These are phyloP conservation scores for Hortaea werneckii DNA, from an alignment of 2,329 filamentous ascomycete genomes.

Conservation along the genomic window DNA sequence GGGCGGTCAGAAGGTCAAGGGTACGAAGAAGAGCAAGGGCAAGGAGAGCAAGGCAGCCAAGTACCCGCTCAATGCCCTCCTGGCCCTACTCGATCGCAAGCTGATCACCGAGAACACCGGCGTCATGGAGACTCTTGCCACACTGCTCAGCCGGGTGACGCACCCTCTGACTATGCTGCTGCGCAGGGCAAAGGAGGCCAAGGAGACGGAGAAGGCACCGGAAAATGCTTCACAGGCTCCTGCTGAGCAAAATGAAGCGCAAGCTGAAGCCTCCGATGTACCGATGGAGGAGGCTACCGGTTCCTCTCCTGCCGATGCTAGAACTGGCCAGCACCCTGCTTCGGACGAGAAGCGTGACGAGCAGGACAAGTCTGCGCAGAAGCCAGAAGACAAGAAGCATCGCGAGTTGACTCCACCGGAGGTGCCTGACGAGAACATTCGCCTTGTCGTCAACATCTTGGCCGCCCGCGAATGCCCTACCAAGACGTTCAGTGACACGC, in stretches of 20 bases:
- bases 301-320: conserved; percentile 11
- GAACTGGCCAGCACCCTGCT: conserved; percentile 7
- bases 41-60: conserved; percentile 77
- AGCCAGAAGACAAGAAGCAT: conserved; percentile 41
- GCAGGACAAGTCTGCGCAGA: conserved; percentile 23
- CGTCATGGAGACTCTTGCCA: conserved; percentile 89
- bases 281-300: conserved; percentile 9
- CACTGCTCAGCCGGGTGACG: conserved; percentile 79
- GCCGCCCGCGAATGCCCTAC: conserved; percentile 92
- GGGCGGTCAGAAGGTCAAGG: conserved; percentile 53
- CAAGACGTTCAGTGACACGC: conserved; percentile 94
- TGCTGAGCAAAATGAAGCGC: conserved; percentile 17
- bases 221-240: conserved; percentile 23
- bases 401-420: conserved; percentile 65
- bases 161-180: conserved; percentile 72
- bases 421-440: conserved; percentile 80
- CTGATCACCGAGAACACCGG: conserved; percentile 94
- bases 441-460: conserved; percentile 91
- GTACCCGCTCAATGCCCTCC: conserved; percentile 83
- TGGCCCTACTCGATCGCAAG: conserved; percentile 82
- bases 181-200: conserved; percentile 68
- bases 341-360: conserved; percentile 12
- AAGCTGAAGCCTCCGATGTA: conserved; percentile 13
- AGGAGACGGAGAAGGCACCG: conserved; percentile 34
- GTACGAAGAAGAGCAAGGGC: conserved; percentile 65